A percentile compares a stretch with the other conserved stretches of the same genome.
Evolutionary conservation across 352 stramenopile species (phyloP).

Genomic region (Phytophthora uliginosa): DNA sequence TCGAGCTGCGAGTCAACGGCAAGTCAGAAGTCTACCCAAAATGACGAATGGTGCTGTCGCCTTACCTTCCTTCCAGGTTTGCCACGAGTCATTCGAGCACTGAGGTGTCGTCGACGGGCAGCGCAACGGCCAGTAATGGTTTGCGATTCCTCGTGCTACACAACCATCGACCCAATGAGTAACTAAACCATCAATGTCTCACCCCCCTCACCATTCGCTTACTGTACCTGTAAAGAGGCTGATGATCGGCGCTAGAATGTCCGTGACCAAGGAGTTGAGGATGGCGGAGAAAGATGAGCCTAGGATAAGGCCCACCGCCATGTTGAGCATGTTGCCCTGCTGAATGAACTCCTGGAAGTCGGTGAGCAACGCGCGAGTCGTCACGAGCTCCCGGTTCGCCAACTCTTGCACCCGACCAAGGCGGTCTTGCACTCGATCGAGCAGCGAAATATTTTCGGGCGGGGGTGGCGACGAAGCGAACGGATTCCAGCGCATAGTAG

Average conservation of each 20-base stretch:
- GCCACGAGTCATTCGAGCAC: constrained; percentile 65
- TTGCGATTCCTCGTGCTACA: constrained; percentile 67
- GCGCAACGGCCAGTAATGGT: constrained; percentile 68
- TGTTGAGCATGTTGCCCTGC: constrained; percentile 81
- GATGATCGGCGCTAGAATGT: constrained; percentile 74
- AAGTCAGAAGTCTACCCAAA: not conserved
- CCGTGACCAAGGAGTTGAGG: constrained; percentile 75
- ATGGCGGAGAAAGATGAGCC: constrained; percentile 75
- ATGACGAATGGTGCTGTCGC: not conserved
- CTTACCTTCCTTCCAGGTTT: constrained; percentile 73
- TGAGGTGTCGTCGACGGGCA: constrained; percentile 43
- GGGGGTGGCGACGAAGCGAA: constrained; percentile 24
- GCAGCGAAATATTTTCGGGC: constrained; percentile 37
- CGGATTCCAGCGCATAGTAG: constrained; percentile 31
- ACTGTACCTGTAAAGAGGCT: constrained; percentile 70
- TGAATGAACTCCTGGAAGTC: constrained; percentile 84
- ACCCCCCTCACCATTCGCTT: not conserved
- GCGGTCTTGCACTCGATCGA: constrained; percentile 26
- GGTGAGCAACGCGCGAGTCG: constrained; percentile 22
- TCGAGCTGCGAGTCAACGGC: constrained; percentile 43
- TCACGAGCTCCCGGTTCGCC: constrained; percentile 25
- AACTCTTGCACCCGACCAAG: constrained; percentile 34
- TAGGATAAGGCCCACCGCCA: constrained; percentile 76
- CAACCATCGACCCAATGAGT: not conserved
- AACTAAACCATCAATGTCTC: not conserved